Base-by-base conservation (phyloP, 176 grass and related monocot species). In the Oryza meyeriana region DNA sequence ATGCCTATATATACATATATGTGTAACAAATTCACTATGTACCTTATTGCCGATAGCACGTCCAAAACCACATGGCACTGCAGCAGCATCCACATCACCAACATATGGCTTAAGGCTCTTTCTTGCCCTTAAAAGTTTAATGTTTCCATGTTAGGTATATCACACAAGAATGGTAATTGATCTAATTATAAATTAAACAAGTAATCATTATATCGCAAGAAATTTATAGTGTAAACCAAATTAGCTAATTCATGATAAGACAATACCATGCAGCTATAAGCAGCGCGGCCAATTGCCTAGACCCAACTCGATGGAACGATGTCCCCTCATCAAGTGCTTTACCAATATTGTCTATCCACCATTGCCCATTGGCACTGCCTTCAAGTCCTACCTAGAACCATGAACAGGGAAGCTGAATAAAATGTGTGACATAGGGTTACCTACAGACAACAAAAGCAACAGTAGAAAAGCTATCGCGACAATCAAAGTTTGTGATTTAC, bases 21-120 rank as follows among this genome's bases (percentile, higher is more conserved):
- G 47, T 26, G 71, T 68, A n/a, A 59, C 8, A 5, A 59, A 24
- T 59, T 59, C n/a, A 76, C 64, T 31, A 69, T 74, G 59, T 91
- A 98, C 95, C 92, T 98, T 98, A 67, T 98, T 98, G 57, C 92
- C 95, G 28, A 98, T 92, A 80, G 95, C 91, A 69, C 92, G 95
- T 35, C 95, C 95, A 85, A 98, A 86, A 73, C 95, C 95, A 69
- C 92, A 94, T 68, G 95, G 92, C 48, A 98, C 93, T 26, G 95
- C 95, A 25, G 95, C 92, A 70, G 95, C 95, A 52, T 98, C 95
- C 68, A 98, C 95, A 69, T 98, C 95, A 88, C 95, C 95, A 88
- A 98, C 89, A 91, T 94, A 79, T 89, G 88, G 86, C 38, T 92
- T 84, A 83, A 98, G 88, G 48, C 78, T 88, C 79, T 91, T 94